These are phyloP conservation scores for Dalbergia oliveri DNA, from an alignment of 306 rosid species.

Conservation along the genomic window DNA sequence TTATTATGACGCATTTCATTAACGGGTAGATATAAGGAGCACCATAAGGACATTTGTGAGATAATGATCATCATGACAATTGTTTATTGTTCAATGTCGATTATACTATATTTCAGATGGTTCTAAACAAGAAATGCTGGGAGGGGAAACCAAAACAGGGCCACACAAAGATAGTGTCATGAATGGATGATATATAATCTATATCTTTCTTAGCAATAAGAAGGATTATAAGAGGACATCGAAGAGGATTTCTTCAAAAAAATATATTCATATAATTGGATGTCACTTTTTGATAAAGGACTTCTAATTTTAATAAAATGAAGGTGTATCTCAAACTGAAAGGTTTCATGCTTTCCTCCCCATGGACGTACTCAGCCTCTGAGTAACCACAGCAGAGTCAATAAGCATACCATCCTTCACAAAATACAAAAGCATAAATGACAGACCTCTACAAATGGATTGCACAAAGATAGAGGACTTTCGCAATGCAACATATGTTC, in stretches of 20 bases:
- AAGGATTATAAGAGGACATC: constrained; percentile 23
- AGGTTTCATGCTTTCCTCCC: constrained; percentile 4
- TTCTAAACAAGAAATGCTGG: constrained; percentile 12
- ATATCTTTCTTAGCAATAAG: constrained; percentile 18
- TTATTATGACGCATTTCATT: constrained; percentile 6
- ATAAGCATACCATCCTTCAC: constrained; percentile 10
- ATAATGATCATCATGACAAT: constrained; percentile 10
- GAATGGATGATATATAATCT: constrained; percentile 28
- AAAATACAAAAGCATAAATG: constrained; percentile 29
- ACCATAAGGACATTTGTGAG: constrained; percentile 12
- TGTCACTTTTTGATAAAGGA: constrained; percentile 4
- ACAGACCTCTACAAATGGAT: constrained; percentile 84
- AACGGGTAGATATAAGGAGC: neutral
- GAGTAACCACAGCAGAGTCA: constrained; percentile 28
- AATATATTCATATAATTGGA: neutral
- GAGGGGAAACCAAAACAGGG: constrained; percentile 24
- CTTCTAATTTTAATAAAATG: constrained; percentile 20
- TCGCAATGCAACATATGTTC: constrained; percentile 50
- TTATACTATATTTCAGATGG: constrained; percentile 23
- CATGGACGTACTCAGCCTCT: constrained; percentile 14
- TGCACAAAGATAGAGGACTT: constrained; percentile 66
- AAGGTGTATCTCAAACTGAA: constrained; percentile 12
- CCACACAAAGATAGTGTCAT: constrained; percentile 13
- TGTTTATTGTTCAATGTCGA: constrained; percentile 14
- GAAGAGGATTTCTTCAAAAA: constrained; percentile 3